Percentiles rank a stretch among this genome's conserved stretches.
Evolutionary conservation across 116 monocot genomes (phyloP).

Genomic region (Trichopus zeylanicus): DNA sequence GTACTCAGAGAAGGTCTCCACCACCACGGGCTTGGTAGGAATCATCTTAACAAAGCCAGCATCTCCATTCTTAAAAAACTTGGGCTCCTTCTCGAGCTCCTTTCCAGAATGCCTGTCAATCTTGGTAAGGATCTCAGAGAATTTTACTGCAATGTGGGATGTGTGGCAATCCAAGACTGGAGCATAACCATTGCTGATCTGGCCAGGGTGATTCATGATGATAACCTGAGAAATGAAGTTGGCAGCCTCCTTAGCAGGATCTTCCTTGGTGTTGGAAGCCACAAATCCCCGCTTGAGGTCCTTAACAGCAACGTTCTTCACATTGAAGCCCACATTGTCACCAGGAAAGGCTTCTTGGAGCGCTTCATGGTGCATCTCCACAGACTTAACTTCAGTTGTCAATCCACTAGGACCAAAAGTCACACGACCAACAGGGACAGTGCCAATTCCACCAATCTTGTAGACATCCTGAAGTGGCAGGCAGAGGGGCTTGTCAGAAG

Average conservation of each 20-base stretch:
- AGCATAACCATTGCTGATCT: slow-evolving; percentile 11
- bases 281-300: slow-evolving; percentile 12
- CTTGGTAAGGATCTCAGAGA: slow-evolving; percentile 14
- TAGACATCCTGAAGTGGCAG: slow-evolving; percentile 19
- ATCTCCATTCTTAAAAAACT: too few relatives aligned
- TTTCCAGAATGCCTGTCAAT: slow-evolving; percentile 9
- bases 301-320: slow-evolving; percentile 16
- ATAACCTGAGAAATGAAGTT: slow-evolving; percentile 15
- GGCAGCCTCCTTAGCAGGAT: slow-evolving; percentile 14
- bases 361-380: slow-evolving; percentile 8
- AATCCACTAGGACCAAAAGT: slow-evolving; percentile 6
- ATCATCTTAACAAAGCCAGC: too few relatives aligned
- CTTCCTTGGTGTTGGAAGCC: slow-evolving; percentile 9
- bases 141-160: slow-evolving; percentile 11
- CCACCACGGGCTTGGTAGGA: too few relatives aligned
- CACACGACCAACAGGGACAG: slow-evolving; percentile 10
- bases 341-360: slow-evolving; percentile 9
- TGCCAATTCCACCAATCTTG: slow-evolving; percentile 15
- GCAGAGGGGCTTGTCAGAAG: slow-evolving; percentile 12
- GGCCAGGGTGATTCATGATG: slow-evolving; percentile 14
- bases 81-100: too few relatives aligned
- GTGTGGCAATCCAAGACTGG: slow-evolving; percentile 16
- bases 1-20: too few relatives aligned
- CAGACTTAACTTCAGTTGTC: slow-evolving; percentile 14
- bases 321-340: slow-evolving; percentile 14